Percentiles rank a stretch among this genome's conserved stretches.
phyloP scores from a whole-genome alignment of 768 basidiomycete genomes.

The Arthromyces matolae region DNA sequence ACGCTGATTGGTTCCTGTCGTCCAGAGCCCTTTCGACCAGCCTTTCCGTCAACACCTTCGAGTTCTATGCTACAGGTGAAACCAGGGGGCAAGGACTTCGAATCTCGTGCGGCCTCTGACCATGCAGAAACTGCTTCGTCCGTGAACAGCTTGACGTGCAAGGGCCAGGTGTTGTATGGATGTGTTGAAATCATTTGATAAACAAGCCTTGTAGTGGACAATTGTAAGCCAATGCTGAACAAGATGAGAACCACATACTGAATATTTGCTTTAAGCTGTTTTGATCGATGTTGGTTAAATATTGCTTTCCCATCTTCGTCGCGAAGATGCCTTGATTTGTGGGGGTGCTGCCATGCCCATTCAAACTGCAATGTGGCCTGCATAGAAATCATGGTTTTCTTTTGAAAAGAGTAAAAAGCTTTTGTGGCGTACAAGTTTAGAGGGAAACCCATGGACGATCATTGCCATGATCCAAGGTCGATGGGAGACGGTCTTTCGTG shows the following conservation, averaged over 20 bases:
- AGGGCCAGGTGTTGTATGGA: conserved; percentile 70
- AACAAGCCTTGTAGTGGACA: conserved; percentile 41
- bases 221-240: not conserved
- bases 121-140: conserved; percentile 55
- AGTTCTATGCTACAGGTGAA: conserved; percentile 51
- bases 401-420: not conserved
- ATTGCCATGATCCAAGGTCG: conserved; percentile 83
- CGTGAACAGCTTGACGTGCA: conserved; percentile 75
- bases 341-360: conserved; percentile 85
- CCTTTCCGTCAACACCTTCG: conserved; percentile 70
- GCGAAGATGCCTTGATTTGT: conserved; percentile 62
- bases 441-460: conserved; percentile 83
- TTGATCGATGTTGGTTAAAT: conserved; percentile 31
- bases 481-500: conserved; percentile 55
- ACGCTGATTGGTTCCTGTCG: conserved; percentile 52
- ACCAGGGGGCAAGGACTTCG: conserved; percentile 43
- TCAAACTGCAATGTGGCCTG: conserved; percentile 76
- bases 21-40: conserved; percentile 50
- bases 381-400: not conserved
- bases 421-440: conserved; percentile 41
- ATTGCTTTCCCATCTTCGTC: conserved; percentile 36
- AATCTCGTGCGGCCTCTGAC: conserved; percentile 31
- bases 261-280: conserved; percentile 42
- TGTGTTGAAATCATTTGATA: conserved; percentile 58
- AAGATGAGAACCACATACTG: conserved; percentile 30